Evolutionary conservation across 1,284 basidiomycete genomes (phyloP).

Genomic region (Hymenochaete sp.): DNA sequence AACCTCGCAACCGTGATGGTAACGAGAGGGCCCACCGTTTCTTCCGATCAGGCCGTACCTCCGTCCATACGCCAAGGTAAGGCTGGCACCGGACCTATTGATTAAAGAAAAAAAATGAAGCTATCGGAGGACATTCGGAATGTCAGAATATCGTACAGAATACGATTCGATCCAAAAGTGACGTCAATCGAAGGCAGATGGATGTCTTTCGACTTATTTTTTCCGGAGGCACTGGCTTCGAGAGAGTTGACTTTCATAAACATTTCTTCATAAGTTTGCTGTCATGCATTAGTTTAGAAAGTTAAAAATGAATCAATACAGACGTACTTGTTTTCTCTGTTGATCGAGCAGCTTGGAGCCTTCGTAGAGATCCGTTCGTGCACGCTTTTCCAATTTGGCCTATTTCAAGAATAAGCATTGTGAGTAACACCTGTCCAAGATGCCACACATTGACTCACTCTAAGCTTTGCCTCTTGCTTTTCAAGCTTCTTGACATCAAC

Average conservation of each 20-base stretch:
- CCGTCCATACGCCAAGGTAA: slow-evolving; percentile 85
- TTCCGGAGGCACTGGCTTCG: slow-evolving; percentile 69
- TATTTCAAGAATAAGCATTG: slow-evolving; percentile 24
- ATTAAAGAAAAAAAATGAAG: slow-evolving; percentile 4
- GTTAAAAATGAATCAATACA: slow-evolving; percentile 13
- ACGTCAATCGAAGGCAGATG: slow-evolving; percentile 95
- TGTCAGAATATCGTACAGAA: slow-evolving; percentile 54
- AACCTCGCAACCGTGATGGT: too few species aligned
- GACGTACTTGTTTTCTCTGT: slow-evolving; percentile 74
- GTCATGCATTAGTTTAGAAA: slow-evolving; percentile 7
- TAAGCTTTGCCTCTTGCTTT: slow-evolving; percentile 96
- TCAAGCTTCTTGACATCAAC: slow-evolving; percentile 98
- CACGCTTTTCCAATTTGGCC: slow-evolving; percentile 96
- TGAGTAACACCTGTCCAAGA: neutral
- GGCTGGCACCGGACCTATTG: slow-evolving; percentile 65
- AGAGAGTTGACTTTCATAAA: slow-evolving; percentile 99
- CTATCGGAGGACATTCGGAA: neutral
- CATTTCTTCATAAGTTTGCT: slow-evolving; percentile 97
- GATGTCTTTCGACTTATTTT: slow-evolving; percentile 96
- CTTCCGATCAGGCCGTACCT: slow-evolving; percentile 83
- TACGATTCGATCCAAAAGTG: slow-evolving; percentile 89
- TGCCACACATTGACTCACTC: slow-evolving; percentile 36
- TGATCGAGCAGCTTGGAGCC: slow-evolving; percentile 93
- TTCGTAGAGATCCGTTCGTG: slow-evolving; percentile 85
- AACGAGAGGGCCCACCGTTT: too few species aligned